Evolutionary conservation across 257 asterid genomes (phyloP), one percentile per base, ranked within the genome.

Genomic region (Ehretia macrophylla): DNA sequence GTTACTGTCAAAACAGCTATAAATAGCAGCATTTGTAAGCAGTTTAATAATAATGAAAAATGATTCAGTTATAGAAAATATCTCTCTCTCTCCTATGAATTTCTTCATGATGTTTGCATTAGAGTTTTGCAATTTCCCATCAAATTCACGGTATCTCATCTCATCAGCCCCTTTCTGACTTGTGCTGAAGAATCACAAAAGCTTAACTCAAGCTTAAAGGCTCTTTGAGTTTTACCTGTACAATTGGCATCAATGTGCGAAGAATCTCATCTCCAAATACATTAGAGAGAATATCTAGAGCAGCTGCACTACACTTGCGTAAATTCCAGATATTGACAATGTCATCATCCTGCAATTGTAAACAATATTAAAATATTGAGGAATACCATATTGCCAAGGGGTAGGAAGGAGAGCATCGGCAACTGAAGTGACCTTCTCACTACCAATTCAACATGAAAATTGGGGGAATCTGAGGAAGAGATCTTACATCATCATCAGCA

Each of bases 261-360:
- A 93, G 85, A 77, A 74, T 88, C 17, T 85, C 97, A 74, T 90
- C 96, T 77, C 95, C 91, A 46, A 85, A 84, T 66, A 90, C 96
- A 69, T 90, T 93, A 53, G 99, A 87, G 66, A 80, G 78, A 73
- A 75, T 55, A 65, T 75, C 74, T 58, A 65, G 80, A 74, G 80
- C 83, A 72, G 77, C 85, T 38, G 74, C 77, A 72, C 99, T 93
- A 74, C 99, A 93, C 73, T 93, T 90, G 59, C 99, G 83, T 66
- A 93, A 83, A 77, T 93, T 93, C 99, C 99, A 93, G 45, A 85
- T 67, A 64, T 90, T 93, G 67, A 85, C 90, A 32, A 83, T 73
- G 67, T 89, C 85, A 69, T 79, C 85, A 64, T 76, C 80, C 85
- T 79, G 74, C 12, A 46, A 64, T 23, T 1, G 51, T 40, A 64